These are phyloP conservation scores for Beauveria sp. DNA, from an alignment of 2,329 filamentous ascomycete genomes.

Conservation along the genomic window DNA sequence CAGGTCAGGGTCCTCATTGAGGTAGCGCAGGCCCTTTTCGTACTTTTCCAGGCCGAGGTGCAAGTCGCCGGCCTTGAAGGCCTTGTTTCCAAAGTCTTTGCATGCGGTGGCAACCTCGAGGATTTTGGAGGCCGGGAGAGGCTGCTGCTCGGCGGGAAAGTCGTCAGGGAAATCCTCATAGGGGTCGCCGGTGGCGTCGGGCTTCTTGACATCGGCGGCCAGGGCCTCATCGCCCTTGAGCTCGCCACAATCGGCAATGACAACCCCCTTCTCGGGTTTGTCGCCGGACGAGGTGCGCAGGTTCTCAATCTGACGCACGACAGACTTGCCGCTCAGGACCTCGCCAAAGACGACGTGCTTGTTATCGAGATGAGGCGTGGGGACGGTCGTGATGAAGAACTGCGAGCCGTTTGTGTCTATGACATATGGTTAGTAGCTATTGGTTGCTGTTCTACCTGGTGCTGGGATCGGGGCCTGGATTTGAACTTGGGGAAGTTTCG, in stretches of 20 bases:
- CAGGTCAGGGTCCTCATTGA: slow-evolving; percentile 73
- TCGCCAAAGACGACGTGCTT: slow-evolving; percentile 98
- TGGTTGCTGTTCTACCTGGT: background rate
- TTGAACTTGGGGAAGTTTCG: background rate
- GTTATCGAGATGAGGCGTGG: slow-evolving; percentile 87
- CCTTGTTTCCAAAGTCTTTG: slow-evolving; percentile 87
- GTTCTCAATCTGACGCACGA: slow-evolving; percentile 87
- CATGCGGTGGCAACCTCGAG: slow-evolving; percentile 75
- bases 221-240: slow-evolving; percentile 64
- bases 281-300: slow-evolving; percentile 65
- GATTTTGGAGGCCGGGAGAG: slow-evolving; percentile 59
- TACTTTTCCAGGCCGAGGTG: slow-evolving; percentile 78
- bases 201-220: slow-evolving; percentile 56
- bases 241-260: slow-evolving; percentile 80
- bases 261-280: slow-evolving; percentile 66
- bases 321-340: slow-evolving; percentile 84
- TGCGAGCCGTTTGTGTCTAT: slow-evolving; percentile 86
- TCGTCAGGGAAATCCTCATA: slow-evolving; percentile 98
- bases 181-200: slow-evolving; percentile 77
- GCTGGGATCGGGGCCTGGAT: background rate
- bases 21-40: slow-evolving; percentile 82
- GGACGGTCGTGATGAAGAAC: slow-evolving; percentile 95
- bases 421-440: slow-evolving; percentile 8
- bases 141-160: slow-evolving; percentile 45
- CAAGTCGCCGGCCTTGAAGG: slow-evolving; percentile 75